phyloP scores from a whole-genome alignment of 2,329 filamentous ascomycete species.

The Fusarium sp. region DNA sequence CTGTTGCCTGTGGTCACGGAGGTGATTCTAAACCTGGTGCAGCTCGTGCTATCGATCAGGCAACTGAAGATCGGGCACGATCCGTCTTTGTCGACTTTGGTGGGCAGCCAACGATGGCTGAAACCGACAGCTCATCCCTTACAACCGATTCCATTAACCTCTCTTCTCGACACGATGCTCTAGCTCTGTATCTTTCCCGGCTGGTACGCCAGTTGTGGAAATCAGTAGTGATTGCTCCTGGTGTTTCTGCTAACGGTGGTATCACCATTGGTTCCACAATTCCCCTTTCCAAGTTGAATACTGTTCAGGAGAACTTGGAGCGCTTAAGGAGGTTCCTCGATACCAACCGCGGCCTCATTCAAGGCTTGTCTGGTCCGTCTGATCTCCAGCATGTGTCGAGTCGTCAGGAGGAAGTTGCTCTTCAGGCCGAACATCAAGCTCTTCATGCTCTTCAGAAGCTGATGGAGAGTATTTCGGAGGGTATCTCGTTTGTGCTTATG shows the following conservation, averaged over 20 bases:
- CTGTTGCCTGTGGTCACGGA: constrained; percentile 93
- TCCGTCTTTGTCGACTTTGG: constrained; percentile 92
- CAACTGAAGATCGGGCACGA: constrained; percentile 84
- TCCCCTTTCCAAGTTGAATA: constrained; percentile 70
- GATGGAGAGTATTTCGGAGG: constrained; percentile 91
- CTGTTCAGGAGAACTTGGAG: constrained; percentile 82
- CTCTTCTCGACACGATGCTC: constrained; percentile 87
- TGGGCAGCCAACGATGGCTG: constrained; percentile 83
- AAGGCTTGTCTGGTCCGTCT: constrained; percentile 90
- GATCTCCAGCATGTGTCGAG: constrained; percentile 80
- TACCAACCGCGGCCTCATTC: constrained; percentile 89
- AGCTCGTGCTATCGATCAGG: constrained; percentile 80
- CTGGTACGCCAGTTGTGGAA: constrained; percentile 92
- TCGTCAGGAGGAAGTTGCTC: constrained; percentile 87
- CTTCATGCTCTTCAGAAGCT: constrained; percentile 85
- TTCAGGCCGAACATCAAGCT: constrained; percentile 94
- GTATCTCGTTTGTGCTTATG: constrained; percentile 94
- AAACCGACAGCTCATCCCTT: constrained; percentile 74
- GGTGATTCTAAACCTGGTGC: constrained; percentile 77
- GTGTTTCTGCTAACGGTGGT: constrained; percentile 62
- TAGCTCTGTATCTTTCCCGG: constrained; percentile 86
- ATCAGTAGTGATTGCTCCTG: constrained; percentile 71
- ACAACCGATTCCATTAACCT: constrained; percentile 84
- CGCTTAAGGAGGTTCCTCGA: constrained; percentile 83
- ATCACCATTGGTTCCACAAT: constrained; percentile 74